Percentiles rank a stretch among this genome's conserved stretches.
phyloP scores from a whole-genome alignment of 2,329 filamentous ascomycete species.

The Aulographum hederae region DNA sequence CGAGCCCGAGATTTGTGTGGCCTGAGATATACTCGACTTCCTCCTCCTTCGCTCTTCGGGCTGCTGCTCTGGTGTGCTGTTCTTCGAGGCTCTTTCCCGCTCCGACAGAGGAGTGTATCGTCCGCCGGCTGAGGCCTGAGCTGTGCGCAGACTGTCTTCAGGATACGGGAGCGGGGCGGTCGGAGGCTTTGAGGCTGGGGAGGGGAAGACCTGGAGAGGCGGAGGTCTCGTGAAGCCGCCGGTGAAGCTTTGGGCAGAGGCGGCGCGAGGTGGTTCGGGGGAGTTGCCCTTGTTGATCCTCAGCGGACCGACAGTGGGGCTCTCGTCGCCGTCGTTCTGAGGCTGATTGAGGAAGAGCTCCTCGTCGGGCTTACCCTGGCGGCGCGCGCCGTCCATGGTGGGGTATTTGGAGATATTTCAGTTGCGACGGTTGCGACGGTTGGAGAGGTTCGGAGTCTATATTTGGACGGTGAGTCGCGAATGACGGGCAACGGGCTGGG shows the following conservation, averaged over 20 bases:
- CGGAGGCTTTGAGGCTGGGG: slow-evolving; percentile 28
- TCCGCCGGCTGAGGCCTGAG: slow-evolving; percentile 9
- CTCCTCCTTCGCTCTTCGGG: too few relatives aligned
- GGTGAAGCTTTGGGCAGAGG: slow-evolving; percentile 15
- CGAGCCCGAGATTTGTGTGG: slow-evolving; percentile 7
- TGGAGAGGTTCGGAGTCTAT: neutral
- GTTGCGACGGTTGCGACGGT: neutral
- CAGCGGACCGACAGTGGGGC: slow-evolving; percentile 66
- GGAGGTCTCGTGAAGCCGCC: too few relatives aligned
- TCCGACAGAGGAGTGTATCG: slow-evolving; percentile 19
- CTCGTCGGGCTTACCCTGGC: slow-evolving; percentile 53
- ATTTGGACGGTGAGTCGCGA: too few relatives aligned
- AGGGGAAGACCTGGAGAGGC: slow-evolving; percentile 56
- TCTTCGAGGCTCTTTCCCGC: slow-evolving; percentile 14
- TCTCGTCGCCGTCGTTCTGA: slow-evolving; percentile 31
- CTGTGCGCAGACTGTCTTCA: slow-evolving; percentile 22
- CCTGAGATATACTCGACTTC: slow-evolving; percentile 7
- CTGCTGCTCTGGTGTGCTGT: slow-evolving; percentile 13
- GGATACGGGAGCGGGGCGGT: slow-evolving; percentile 27
- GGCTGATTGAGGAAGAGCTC: slow-evolving; percentile 57
- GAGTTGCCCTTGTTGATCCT: slow-evolving; percentile 61
- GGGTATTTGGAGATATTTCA: neutral
- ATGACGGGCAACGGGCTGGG: too few relatives aligned
- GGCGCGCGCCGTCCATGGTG: slow-evolving; percentile 23
- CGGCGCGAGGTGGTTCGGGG: slow-evolving; percentile 29